These are phyloP conservation scores for Rhodotorula taiwanensis DNA, from an alignment of 768 basidiomycete genomes.

Conservation along the genomic window DNA sequence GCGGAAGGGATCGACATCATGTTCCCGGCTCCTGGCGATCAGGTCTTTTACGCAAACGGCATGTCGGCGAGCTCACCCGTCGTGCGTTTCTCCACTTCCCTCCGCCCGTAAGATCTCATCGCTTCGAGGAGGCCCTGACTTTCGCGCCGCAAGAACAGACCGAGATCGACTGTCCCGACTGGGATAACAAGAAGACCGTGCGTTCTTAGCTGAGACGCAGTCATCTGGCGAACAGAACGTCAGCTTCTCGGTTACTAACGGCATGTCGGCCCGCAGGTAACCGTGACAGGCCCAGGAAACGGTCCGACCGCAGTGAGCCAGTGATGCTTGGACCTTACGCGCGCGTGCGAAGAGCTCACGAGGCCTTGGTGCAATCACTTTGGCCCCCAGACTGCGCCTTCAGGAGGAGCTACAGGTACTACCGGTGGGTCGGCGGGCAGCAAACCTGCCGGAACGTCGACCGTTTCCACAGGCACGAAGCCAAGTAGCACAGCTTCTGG, in stretches of 20 bases:
- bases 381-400: no score
- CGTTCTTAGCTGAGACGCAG: neutral
- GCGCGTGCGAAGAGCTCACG: no score
- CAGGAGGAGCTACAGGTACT: no score
- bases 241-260: neutral
- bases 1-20: conserved; percentile 12
- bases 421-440: no score
- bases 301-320: neutral
- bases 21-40: conserved; percentile 15
- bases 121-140: no score
- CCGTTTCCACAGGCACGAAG: no score
- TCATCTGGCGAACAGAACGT: neutral
- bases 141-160: neutral
- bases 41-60: conserved; percentile 18
- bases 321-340: neutral
- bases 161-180: neutral
- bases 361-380: no score
- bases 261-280: no score
- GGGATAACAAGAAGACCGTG: conserved; percentile 9
- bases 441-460: no score
- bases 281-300: conserved; percentile 3
- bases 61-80: neutral
- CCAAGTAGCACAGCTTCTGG: no score
- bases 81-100: no score
- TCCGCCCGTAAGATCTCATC: no score